Evolutionary conservation across 805 yeast species (phyloP).

Genomic region (Candida patagonica): DNA sequence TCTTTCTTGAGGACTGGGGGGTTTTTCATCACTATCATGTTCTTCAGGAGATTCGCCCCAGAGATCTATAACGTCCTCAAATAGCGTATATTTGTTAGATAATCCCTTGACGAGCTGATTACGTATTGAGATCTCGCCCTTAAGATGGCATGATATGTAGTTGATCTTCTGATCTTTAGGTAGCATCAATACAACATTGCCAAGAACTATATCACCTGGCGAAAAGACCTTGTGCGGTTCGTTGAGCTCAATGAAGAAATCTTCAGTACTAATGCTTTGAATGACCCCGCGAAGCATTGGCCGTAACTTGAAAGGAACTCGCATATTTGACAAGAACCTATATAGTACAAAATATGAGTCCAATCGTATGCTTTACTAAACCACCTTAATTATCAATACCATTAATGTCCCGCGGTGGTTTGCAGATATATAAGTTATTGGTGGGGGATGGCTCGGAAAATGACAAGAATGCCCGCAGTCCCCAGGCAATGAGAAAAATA

Average conservation of each 20-base stretch:
- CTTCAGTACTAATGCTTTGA: slow-evolving; percentile 12
- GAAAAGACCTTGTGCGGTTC: slow-evolving; percentile 67
- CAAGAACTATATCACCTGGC: slow-evolving; percentile 60
- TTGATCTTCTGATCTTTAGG: slow-evolving; percentile 19
- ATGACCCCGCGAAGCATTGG: slow-evolving; percentile 2
- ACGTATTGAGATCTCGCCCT: slow-evolving; percentile 24
- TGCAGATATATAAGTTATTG: no score
- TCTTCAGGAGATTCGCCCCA: slow-evolving; percentile 15
- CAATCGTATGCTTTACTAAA: no score
- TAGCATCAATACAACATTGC: slow-evolving; percentile 25
- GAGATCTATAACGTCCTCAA: slow-evolving; percentile 22
- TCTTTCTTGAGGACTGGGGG: neutral
- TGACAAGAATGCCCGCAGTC: no score
- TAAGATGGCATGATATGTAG: slow-evolving; percentile 19
- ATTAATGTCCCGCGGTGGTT: no score
- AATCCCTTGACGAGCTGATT: slow-evolving; percentile 25
- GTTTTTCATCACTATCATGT: neutral
- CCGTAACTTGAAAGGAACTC: slow-evolving; percentile 1
- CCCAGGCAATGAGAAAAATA: no score
- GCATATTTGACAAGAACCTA: no score
- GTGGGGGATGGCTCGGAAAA: no score
- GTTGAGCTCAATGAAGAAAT: slow-evolving; percentile 60
- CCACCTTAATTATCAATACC: no score
- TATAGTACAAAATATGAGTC: no score
- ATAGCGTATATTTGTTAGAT: slow-evolving; percentile 20